Percentiles rank a stretch among this genome's conserved stretches.
phyloP scores from a whole-genome alignment of 352 stramenopile species.

The Phytophthora vignae region DNA sequence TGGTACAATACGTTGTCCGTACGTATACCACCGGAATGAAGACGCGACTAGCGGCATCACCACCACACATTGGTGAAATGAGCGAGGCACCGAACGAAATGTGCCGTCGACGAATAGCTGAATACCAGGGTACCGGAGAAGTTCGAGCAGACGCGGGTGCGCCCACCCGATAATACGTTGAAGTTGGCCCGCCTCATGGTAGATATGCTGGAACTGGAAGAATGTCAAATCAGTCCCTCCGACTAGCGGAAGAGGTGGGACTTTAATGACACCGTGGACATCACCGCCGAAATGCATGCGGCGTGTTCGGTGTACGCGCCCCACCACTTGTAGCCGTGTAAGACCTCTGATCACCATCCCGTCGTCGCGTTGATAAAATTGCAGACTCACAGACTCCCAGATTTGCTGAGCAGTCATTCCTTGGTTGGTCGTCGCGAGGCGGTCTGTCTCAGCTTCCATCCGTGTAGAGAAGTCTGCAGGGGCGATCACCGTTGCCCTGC shows the following conservation, averaged over 20 bases:
- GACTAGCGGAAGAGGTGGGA: neutral
- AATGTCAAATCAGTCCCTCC: neutral
- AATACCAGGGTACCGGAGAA: neutral
- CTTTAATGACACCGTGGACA: neutral
- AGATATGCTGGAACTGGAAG: slow-evolving; percentile 7
- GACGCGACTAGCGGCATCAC: neutral
- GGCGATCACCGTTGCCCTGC: neutral
- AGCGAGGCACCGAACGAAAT: slow-evolving; percentile 1
- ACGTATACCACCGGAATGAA: neutral
- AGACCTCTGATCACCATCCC: neutral
- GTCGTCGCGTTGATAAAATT: neutral
- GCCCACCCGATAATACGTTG: neutral
- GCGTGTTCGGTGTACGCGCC: neutral
- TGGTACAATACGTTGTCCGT: neutral
- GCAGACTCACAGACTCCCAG: neutral
- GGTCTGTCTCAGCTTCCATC: neutral
- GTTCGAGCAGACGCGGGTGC: slow-evolving; percentile 1
- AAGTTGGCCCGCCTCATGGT: neutral
- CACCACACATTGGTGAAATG: slow-evolving; percentile 8
- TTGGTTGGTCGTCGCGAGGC: neutral
- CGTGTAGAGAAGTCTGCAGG: neutral
- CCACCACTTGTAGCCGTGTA: neutral
- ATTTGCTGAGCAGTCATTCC: neutral
- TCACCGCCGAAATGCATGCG: neutral
- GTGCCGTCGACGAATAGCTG: slow-evolving; percentile 1